Conservation (phyloP, 2,329 filamentous ascomycete species). For the Trichoderma atroviride region DNA sequence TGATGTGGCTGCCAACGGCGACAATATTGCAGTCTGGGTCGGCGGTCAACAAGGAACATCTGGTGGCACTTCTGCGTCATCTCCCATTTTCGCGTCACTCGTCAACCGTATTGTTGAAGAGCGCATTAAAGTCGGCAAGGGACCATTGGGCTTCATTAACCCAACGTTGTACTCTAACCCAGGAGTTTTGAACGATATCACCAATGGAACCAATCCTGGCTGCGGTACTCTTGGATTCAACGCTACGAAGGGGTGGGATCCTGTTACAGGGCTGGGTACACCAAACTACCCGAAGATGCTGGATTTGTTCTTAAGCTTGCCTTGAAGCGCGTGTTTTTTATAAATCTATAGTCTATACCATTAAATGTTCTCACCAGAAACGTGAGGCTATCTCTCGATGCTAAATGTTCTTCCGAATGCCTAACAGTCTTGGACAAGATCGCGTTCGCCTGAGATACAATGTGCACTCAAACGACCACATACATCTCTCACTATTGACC, state of each 20-base stretch:
- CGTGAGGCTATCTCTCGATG: neutral
- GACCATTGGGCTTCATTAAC: slow-evolving; percentile 41
- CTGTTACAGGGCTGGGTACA: slow-evolving; percentile 26
- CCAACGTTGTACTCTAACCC: slow-evolving; percentile 20
- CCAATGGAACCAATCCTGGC: slow-evolving; percentile 34
- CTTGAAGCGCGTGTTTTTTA: neutral
- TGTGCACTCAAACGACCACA: neutral
- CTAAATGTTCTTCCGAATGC: neutral
- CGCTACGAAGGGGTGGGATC: slow-evolving; percentile 29
- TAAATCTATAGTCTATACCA: neutral
- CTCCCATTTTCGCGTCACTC: slow-evolving; percentile 30
- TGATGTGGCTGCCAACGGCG: slow-evolving; percentile 33
- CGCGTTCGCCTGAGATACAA: neutral
- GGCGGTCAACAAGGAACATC: slow-evolving; percentile 48
- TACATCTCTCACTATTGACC: neutral
- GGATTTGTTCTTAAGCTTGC: slow-evolving; percentile 21
- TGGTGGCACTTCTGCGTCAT: slow-evolving; percentile 29
- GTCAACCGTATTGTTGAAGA: slow-evolving; percentile 31
- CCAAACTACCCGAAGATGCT: slow-evolving; percentile 27
- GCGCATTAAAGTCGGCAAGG: slow-evolving; percentile 38
- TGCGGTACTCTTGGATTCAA: slow-evolving; percentile 38
- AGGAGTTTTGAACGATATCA: slow-evolving; percentile 19
- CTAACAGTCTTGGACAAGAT: neutral
- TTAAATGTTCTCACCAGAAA: neutral
- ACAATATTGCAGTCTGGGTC: slow-evolving; percentile 34